A percentile compares a stretch with the other conserved stretches of the same genome.
These are phyloP conservation scores for Endocarpon pusillum DNA, from an alignment of 495 filamentous ascomycete genomes.

Conservation along the genomic window DNA sequence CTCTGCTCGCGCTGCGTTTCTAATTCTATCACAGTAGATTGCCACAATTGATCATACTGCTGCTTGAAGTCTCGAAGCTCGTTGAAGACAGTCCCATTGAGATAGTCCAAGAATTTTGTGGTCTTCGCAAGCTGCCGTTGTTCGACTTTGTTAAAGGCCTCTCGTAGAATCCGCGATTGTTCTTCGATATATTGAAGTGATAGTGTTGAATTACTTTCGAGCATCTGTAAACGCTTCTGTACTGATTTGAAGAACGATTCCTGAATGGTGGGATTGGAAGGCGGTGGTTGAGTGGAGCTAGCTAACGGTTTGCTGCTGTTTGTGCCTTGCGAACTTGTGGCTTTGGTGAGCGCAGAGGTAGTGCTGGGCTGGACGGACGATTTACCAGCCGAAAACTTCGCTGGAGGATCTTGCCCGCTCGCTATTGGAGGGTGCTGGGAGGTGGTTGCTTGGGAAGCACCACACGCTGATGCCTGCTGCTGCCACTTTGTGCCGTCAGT, in stretches of 20 bases:
- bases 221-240: conserved; percentile 73
- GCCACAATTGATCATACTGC: conserved; percentile 94
- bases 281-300: conserved; percentile 34
- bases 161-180: conserved; percentile 78
- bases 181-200: conserved; percentile 94
- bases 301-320: conserved; percentile 31
- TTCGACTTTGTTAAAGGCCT: conserved; percentile 82
- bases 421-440: too few species aligned
- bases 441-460: too few species aligned
- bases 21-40: conserved; percentile 79
- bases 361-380: too few species aligned
- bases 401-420: too few species aligned
- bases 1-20: conserved; percentile 71
- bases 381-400: too few species aligned
- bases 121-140: conserved; percentile 75
- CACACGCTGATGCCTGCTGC: too few species aligned
- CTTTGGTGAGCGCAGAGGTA: not conserved
- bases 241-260: conserved; percentile 97
- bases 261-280: conserved; percentile 67
- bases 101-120: conserved; percentile 56
- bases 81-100: conserved; percentile 74
- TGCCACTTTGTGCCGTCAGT: too few species aligned
- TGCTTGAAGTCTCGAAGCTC: conserved; percentile 65
- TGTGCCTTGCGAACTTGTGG: conserved; percentile 10
- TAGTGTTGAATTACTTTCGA: conserved; percentile 83